phyloP scores from a whole-genome alignment of 2,329 filamentous ascomycete species.

The Pseudomassariella vexata region DNA sequence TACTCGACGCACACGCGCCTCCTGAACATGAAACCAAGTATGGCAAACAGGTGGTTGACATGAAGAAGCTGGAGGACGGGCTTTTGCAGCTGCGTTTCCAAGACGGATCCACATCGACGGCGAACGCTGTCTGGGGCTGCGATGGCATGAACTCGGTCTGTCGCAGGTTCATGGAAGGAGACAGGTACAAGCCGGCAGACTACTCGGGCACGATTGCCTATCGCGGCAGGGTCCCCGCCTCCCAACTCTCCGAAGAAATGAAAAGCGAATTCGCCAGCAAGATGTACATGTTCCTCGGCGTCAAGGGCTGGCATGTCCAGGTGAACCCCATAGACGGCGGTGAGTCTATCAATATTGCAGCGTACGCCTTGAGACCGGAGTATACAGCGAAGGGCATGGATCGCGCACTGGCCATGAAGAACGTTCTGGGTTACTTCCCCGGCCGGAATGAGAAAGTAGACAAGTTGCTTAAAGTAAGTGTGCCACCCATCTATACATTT shows the following conservation, averaged over 20 bases:
- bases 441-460: too few relatives aligned
- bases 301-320: constrained; percentile 1
- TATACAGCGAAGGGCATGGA: too few relatives aligned
- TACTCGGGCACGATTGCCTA: not conserved
- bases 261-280: not conserved
- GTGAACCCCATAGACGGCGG: not conserved
- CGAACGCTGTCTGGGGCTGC: constrained; percentile 47
- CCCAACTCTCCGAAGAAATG: not conserved
- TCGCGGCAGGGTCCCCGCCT: not conserved
- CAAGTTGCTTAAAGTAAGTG: too few relatives aligned
- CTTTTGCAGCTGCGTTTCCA: constrained; percentile 23
- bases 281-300: not conserved
- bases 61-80: constrained; percentile 20
- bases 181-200: not conserved
- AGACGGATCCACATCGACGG: constrained; percentile 31
- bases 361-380: not conserved
- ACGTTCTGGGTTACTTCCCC: too few relatives aligned
- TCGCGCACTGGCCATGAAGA: too few relatives aligned
- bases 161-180: not conserved
- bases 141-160: constrained; percentile 52
- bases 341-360: not conserved
- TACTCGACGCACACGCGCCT: too few relatives aligned
- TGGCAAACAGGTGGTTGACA: constrained; percentile 23
- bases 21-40: too few relatives aligned
- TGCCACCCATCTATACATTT: too few relatives aligned